These are phyloP conservation scores for Phyllosticta citribraziliensis DNA, from an alignment of 2,329 filamentous ascomycete species.

Conservation along the genomic window DNA sequence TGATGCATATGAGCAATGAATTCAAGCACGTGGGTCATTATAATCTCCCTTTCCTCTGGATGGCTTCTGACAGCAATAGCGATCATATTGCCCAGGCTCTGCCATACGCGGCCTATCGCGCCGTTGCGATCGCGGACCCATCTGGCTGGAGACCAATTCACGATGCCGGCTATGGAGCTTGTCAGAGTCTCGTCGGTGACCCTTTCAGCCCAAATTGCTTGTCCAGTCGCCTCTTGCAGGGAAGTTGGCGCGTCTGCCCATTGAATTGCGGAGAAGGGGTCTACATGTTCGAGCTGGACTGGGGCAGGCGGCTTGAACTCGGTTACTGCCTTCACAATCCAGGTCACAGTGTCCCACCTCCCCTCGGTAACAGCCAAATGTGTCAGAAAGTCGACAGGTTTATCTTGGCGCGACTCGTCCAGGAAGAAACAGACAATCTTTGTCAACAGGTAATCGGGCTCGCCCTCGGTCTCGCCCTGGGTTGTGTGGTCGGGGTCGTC, in stretches of 20 bases:
- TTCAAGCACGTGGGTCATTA: constrained; percentile 37
- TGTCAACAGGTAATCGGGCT: constrained; percentile 8
- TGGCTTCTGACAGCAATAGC: constrained; percentile 22
- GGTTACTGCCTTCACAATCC: constrained; percentile 35
- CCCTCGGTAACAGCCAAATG: constrained; percentile 30
- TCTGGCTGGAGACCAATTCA: background rate
- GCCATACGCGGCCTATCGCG: constrained; percentile 36
- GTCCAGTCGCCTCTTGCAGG: constrained; percentile 18
- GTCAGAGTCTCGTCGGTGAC: constrained; percentile 3
- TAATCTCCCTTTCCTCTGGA: constrained; percentile 15
- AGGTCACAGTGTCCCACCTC: constrained; percentile 35
- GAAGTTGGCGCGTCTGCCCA: constrained; percentile 15
- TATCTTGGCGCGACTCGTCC: constrained; percentile 14
- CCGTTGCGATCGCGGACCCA: constrained; percentile 6
- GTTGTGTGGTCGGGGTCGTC: constrained; percentile 12
- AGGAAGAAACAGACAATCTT: constrained; percentile 18
- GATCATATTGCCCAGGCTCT: constrained; percentile 37
- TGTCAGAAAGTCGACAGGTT: constrained; percentile 26
- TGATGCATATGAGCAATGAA: constrained; percentile 41
- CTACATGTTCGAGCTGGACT: constrained; percentile 12
- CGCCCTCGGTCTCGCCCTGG: background rate
- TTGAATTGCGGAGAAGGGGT: constrained; percentile 14
- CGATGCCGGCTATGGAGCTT: background rate
- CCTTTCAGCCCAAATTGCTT: constrained; percentile 6
- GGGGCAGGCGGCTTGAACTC: constrained; percentile 20